Base-by-base conservation (phyloP, 2,329 filamentous ascomycete genomes). In the Ophiostoma tasmaniense region DNA sequence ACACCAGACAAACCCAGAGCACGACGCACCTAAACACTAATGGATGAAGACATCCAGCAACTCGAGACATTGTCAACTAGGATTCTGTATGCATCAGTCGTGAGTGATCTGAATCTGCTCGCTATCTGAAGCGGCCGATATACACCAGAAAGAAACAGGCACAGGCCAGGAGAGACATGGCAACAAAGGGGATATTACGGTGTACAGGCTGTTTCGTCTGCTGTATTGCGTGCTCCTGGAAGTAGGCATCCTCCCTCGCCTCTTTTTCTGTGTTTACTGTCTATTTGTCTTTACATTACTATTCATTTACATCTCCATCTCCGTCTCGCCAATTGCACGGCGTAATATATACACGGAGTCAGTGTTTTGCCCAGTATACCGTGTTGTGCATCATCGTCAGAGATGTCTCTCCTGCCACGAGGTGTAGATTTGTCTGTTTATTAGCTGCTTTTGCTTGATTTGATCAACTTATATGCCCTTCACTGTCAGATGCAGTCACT, bases 311-410 rank as follows among this genome's bases (percentile, higher is more conserved):
- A 10, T 37, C n/a, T 14, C 55, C 65, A 64, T 42, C 65, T 64
- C 59, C 39, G 39, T n/a, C 30, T 69, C 68, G 68, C 68, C 68
- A 69, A 64, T 67, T 52, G 50, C 20, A 39, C 50, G 50, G n/a
- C 37, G 37, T 52, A 25, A 28, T 61, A 17, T 42, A 50, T 45
- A 28, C 52, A 50, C 35, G 20, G 20, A 35, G 20, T 1, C 10
- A 17, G 55, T 69, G 68, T 67, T 67, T 67, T 67, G 59, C 66
- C 25, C 66, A 7, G 64, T 64, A n/a, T 67, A 59, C 62, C 30
- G n/a, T 64, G 25, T 22, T 64, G 25, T 69, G 39, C 55, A 55
- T 65, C 28, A 14, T 35, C 42, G 25, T 39, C 33, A 52, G 25
- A 7, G 14, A 11, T 52, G 55, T 61, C 25, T 61, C 25, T 61